Base-by-base conservation (phyloP, 345 rosid species). In the Citropsis articulata region DNA sequence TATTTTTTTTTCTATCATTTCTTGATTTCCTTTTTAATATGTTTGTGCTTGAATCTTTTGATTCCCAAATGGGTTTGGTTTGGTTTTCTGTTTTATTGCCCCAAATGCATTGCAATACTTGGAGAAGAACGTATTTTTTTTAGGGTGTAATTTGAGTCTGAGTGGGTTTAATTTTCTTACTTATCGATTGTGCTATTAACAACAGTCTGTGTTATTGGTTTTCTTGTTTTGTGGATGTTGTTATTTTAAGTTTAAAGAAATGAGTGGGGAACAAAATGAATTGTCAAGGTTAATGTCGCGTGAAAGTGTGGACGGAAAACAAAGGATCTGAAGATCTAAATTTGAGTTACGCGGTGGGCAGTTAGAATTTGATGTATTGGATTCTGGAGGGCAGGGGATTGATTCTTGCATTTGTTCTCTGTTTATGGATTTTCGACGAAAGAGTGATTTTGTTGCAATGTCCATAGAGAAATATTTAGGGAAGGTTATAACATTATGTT, bases 91-190 rank as follows among this genome's bases (percentile, higher is more conserved):
- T n/a, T 71, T 30, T 1, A 19, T 38, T 36, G 40, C 48, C 48
- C 69, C 69, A 31, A 66, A 72, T 81, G 77, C 77, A 35, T 72
- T 76, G 60, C 73, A 27, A 57, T 48, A 19, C 38, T 70, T 31
- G 9, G 50, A 71, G 59, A 33, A 66, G 66, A 6, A 69, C 22
- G 55, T 56, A 12, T 19, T 66, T 28, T 28, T 21, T 28, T 14
- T 63, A 7, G 10, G 22, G 16, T 14, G 67, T 27, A 14, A 16
- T 63, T 22, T 63, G 36, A 62, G 66, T 28, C 21, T 13, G 19
- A 19, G 22, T 0, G 66, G 33, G 67, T 18, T 33, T 21, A 6
- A 33, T n/a, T 31, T 33, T 65, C 40, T 21, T 31, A 31, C 25
- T 66, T 8, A 21, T 22, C 5, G 25, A 28, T 33, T 50, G 9